Evolutionary conservation across 2,329 filamentous ascomycete species (phyloP).

Genomic region (Chaetomiaceae sp.): DNA sequence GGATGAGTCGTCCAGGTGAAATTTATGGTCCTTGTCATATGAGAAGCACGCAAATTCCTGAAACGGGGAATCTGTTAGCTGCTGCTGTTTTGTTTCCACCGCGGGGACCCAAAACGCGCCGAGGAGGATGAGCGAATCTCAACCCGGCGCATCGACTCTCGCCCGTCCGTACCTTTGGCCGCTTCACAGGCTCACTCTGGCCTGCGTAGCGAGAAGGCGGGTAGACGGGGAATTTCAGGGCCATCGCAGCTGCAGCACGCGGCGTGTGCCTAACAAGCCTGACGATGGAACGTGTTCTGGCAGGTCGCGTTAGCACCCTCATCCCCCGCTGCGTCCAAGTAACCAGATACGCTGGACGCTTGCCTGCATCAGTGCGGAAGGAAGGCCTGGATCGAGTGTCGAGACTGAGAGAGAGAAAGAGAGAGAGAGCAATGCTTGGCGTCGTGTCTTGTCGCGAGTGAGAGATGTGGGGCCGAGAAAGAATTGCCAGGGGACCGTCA

Average conservation of each 20-base stretch:
- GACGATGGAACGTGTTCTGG: not conserved
- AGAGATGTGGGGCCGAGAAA: not conserved
- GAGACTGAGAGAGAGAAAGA: not conserved
- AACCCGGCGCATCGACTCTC: too few relatives aligned
- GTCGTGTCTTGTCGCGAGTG: not conserved
- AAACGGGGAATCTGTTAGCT: not conserved
- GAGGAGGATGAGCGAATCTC: too few relatives aligned
- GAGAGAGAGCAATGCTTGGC: constrained; percentile 15
- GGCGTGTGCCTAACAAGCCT: not conserved
- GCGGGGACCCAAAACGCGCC: too few relatives aligned
- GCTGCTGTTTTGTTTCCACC: not conserved
- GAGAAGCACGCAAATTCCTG: constrained; percentile 89
- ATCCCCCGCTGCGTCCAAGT: constrained; percentile 9
- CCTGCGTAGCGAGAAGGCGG: constrained; percentile 67
- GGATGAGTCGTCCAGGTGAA: constrained; percentile 71
- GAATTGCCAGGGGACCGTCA: not conserved
- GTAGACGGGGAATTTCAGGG: constrained; percentile 55
- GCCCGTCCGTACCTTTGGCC: constrained; percentile 66
- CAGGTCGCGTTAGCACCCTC: constrained; percentile 8
- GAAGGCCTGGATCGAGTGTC: not conserved
- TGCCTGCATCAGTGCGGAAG: constrained; percentile 10
- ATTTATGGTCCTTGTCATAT: constrained; percentile 78
- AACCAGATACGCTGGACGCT: not conserved
- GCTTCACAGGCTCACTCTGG: constrained; percentile 64
- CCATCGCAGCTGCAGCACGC: constrained; percentile 7